Conservation (phyloP, 257 asterid genomes). For the Solanum lycopersicoides region DNA sequence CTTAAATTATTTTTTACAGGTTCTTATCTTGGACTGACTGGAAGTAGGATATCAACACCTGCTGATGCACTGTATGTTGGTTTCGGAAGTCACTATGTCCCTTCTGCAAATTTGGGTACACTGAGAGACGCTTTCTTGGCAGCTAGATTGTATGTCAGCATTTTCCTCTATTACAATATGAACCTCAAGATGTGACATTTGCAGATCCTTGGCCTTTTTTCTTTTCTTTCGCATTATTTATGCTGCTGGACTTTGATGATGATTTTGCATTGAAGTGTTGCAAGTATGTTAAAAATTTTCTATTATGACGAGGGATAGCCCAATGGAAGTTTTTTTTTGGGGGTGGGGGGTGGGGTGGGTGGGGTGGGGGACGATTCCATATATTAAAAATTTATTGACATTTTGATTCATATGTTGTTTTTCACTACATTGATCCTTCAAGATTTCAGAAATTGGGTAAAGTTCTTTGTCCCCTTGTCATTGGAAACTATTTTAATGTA, state of each 20-base stretch:
- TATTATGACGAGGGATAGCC: not conserved
- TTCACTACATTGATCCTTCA: not conserved
- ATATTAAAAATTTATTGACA: not conserved
- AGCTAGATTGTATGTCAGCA: constrained; percentile 48
- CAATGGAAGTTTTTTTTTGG: not conserved
- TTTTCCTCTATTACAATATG: not conserved
- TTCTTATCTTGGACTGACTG: constrained; percentile 93
- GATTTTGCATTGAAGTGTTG: not conserved
- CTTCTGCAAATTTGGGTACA: constrained; percentile 63
- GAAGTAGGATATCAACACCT: constrained; percentile 79
- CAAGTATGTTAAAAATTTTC: not conserved
- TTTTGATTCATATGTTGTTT: not conserved
- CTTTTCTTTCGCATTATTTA: not conserved
- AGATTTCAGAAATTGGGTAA: not conserved
- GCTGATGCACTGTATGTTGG: constrained; percentile 96
- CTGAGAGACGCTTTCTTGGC: constrained; percentile 56
- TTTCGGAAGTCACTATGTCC: constrained; percentile 85
- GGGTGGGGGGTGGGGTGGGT: too few species aligned
- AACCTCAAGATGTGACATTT: not conserved
- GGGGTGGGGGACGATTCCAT: not conserved
- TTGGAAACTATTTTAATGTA: not conserved
- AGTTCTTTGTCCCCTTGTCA: not conserved
- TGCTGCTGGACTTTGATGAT: not conserved
- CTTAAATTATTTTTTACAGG: constrained; percentile 39
- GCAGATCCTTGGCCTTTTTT: not conserved